Conservation (phyloP, 129 eudicot genomes). For the Flaveria bidentis region DNA sequence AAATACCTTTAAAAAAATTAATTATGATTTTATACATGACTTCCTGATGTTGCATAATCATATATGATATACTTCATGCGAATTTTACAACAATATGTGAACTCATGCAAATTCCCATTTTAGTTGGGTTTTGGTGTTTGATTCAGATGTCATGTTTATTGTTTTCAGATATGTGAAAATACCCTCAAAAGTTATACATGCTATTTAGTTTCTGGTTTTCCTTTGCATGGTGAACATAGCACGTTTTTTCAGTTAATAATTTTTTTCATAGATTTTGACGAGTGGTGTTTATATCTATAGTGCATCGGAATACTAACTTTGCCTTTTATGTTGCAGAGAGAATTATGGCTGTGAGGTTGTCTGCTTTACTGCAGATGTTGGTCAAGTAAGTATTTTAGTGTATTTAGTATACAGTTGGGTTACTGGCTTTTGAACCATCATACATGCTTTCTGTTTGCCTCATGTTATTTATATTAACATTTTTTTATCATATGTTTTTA, state of each 20-base stretch:
- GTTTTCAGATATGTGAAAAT: not conserved
- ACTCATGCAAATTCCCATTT: conserved; percentile 1
- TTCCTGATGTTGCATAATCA: not conserved
- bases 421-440: not conserved
- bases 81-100: not conserved
- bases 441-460: not conserved
- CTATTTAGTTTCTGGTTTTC: conserved; percentile 1
- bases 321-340: conserved; percentile 58
- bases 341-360: conserved; percentile 99
- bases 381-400: conserved; percentile 69
- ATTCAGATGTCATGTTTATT: not conserved
- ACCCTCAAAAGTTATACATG: not conserved
- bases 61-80: not conserved
- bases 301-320: conserved; percentile 4
- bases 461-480: not conserved
- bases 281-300: not conserved
- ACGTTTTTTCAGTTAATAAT: not conserved
- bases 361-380: conserved; percentile 99
- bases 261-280: not conserved
- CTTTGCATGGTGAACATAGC: not conserved
- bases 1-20: not conserved
- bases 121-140: conserved; percentile 4
- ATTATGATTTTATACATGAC: not conserved
- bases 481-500: conserved; percentile 23
- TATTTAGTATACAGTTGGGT: conserved; percentile 5